phyloP scores from a whole-genome alignment of 495 filamentous ascomycete species.

The Eremomyces bilateralis region DNA sequence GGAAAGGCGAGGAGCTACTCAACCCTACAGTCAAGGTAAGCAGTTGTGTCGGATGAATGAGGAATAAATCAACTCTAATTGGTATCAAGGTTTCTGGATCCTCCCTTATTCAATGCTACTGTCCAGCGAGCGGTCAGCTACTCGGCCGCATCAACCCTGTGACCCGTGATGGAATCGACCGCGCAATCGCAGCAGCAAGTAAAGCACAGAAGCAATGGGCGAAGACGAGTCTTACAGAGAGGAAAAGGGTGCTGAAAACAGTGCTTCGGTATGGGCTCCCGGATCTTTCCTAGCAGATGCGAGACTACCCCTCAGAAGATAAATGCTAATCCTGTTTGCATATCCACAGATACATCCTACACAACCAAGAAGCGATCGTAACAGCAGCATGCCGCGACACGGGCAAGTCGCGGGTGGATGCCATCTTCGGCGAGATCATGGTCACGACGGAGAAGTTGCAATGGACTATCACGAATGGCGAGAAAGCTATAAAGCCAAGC shows the following conservation, averaged over 20 bases:
- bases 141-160: constrained; percentile 64
- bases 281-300: not conserved
- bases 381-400: constrained; percentile 77
- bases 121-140: constrained; percentile 67
- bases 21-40: constrained; percentile 26
- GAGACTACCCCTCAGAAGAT: not conserved
- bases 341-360: constrained; percentile 43
- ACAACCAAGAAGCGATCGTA: constrained; percentile 77
- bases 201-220: constrained; percentile 67
- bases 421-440: constrained; percentile 79
- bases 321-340: not conserved
- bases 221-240: constrained; percentile 51
- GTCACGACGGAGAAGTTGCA: constrained; percentile 83
- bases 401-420: constrained; percentile 93
- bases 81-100: constrained; percentile 27
- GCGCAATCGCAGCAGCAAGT: constrained; percentile 49
- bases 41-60: not conserved
- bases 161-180: constrained; percentile 58
- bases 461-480: constrained; percentile 86
- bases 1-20: constrained; percentile 39
- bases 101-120: constrained; percentile 62
- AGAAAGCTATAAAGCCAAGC: constrained; percentile 52
- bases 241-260: constrained; percentile 60
- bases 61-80: constrained; percentile 4
- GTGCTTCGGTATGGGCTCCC: constrained; percentile 40